Evolutionary conservation across 805 yeast species (phyloP).

Genomic region (Kodamaea hsintzibuensis): DNA sequence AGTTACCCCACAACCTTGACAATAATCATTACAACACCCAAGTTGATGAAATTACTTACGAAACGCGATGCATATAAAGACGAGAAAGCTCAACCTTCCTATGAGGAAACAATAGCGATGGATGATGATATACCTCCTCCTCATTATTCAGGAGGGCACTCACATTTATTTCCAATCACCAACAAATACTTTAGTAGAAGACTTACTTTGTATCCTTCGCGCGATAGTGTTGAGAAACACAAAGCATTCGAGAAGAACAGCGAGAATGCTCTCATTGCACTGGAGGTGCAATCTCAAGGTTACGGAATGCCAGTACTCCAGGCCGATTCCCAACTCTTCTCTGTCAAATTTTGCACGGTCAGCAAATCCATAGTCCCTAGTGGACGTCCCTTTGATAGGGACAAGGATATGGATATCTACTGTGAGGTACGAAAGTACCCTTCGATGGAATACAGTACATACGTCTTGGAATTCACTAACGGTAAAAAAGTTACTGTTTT

Average conservation of each 20-base stretch:
- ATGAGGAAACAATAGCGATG: not conserved
- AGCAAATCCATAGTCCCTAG: not conserved
- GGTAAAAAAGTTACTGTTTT: slow-evolving; percentile 6
- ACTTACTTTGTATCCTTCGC: slow-evolving; percentile 6
- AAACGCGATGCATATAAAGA: not conserved
- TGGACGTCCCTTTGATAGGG: not conserved
- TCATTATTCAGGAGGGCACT: not conserved
- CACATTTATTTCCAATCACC: slow-evolving; percentile 5
- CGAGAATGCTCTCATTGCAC: not conserved
- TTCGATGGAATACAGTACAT: slow-evolving; percentile 1
- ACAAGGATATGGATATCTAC: slow-evolving; percentile 4
- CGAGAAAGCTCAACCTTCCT: not conserved
- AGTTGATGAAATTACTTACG: not conserved
- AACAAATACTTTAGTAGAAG: not conserved
- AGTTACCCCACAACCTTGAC: not conserved
- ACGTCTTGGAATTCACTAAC: not conserved
- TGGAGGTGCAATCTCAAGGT: slow-evolving; percentile 5
- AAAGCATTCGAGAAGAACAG: slow-evolving; percentile 2
- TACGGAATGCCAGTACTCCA: slow-evolving; percentile 8
- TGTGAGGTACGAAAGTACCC: slow-evolving; percentile 3
- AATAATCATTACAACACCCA: not conserved
- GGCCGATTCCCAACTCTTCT: not conserved
- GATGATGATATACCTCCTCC: slow-evolving; percentile 1
- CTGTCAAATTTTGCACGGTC: slow-evolving; percentile 3
- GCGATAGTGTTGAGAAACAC: not conserved